Evolutionary conservation across 257 asterid species (phyloP), one percentile per base, ranked within the genome.

Genomic region (Solanum etuberosum): DNA sequence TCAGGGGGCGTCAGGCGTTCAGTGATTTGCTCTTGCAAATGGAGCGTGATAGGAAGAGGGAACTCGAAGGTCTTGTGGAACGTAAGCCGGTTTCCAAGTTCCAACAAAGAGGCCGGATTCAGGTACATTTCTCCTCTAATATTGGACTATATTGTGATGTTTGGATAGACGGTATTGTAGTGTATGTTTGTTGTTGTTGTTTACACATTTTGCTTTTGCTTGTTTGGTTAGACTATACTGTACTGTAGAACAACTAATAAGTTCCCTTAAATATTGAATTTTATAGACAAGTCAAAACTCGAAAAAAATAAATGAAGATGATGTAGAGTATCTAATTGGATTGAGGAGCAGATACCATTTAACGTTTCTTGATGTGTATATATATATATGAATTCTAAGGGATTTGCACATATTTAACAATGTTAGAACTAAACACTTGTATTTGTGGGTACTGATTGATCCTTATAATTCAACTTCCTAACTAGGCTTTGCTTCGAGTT

Each of bases 1-100:
- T 95, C 67, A 92, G 98, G 88, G 97, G 98, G 23, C 97, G 98
- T 3, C 97, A 93, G 72, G 99, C 98, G 7, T 94, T 90, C 83
- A 72, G 88, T 59, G 94, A 95, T 80, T 90, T 96, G 76, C 92
- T 93, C 18, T 40, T 86, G 88, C 93, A 93, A 88, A 88, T 93
- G 90, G 94, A 92, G 87, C 93, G 92, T 0, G 96, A 96, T 3
- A 90, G 96, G 90, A 89, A 88, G 9, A 89, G 81, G 12, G 99
- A 96, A 88, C 94, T 96, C 3, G 88, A 93, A 70, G 88, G 91
- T 10, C 94, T 96, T 38, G 90, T 68, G 12, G 88, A 88, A 6
- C 88, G 89, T 13, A 93, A 92, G 57, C 85, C 94, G 1, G 99
- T 95, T 73, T 93, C 99, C 43, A 90, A 88, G 83, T 95, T 94